These are phyloP conservation scores for Talaromyces sp. DNA, from an alignment of 2,329 filamentous ascomycete genomes.

Conservation along the genomic window DNA sequence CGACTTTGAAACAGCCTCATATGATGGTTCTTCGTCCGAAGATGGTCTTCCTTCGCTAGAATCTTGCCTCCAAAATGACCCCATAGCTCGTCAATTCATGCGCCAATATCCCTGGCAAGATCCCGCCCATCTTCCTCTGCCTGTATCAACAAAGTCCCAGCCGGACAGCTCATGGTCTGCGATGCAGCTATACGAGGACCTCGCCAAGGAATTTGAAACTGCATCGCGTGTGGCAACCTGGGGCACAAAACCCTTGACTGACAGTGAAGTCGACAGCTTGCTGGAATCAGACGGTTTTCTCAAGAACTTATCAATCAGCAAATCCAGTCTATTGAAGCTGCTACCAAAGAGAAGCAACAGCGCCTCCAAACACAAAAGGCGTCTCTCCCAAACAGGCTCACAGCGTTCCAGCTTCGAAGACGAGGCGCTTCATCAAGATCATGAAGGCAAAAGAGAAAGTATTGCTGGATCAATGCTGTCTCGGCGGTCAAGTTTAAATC, in stretches of 20 bases:
- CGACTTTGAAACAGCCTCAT: constrained; percentile 23
- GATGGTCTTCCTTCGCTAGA: constrained; percentile 18
- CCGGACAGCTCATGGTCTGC: constrained; percentile 51
- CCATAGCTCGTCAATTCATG: constrained; percentile 33
- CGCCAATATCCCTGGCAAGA: constrained; percentile 48
- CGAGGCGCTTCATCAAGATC: constrained; percentile 13
- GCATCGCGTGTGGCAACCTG: constrained; percentile 52
- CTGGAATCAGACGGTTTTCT: constrained; percentile 41
- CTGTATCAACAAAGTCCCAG: constrained; percentile 33
- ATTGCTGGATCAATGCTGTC: constrained; percentile 26
- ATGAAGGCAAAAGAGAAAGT: constrained; percentile 23
- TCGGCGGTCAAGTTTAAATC: constrained; percentile 34
- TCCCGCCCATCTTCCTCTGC: constrained; percentile 24
- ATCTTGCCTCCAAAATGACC: constrained; percentile 22
- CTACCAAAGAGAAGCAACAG: constrained; percentile 39
- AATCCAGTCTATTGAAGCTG: constrained; percentile 37
- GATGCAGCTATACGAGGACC: constrained; percentile 48
- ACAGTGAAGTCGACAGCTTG: constrained; percentile 47
- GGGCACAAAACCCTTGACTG: constrained; percentile 47
- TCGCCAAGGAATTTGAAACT: constrained; percentile 49
- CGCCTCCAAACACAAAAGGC: constrained; percentile 43
- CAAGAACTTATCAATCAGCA: constrained; percentile 35
- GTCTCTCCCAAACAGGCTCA: constrained; percentile 21
- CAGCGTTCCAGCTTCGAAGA: constrained; percentile 24
- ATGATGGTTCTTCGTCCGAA: constrained; percentile 18